phyloP scores from a whole-genome alignment of 805 yeast species.

The Clavispora santaluciae region DNA sequence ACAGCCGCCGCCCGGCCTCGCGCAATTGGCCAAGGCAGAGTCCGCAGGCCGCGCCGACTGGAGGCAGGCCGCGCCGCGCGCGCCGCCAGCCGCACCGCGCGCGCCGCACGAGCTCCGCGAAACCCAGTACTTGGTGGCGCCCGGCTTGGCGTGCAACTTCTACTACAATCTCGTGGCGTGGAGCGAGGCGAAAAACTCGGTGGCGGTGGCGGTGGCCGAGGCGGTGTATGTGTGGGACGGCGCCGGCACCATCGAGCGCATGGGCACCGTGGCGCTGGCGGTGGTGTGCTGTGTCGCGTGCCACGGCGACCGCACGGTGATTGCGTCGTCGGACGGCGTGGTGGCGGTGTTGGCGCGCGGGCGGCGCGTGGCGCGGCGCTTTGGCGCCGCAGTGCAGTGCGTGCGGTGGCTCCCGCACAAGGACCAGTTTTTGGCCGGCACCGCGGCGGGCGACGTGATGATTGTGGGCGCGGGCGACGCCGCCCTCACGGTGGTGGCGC shows the following conservation, averaged over 20 bases:
- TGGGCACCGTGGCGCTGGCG: constrained; percentile 7
- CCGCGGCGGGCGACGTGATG: constrained; percentile 56
- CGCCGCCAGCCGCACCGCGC: neutral
- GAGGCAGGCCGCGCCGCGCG: too few relatives aligned
- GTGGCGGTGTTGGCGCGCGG: constrained; percentile 27
- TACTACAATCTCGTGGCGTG: constrained; percentile 73
- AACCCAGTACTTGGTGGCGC: constrained; percentile 15
- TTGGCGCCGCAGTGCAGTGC: constrained; percentile 40
- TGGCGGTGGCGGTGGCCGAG: constrained; percentile 64
- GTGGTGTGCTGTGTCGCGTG: constrained; percentile 11
- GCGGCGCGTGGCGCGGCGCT: constrained; percentile 27
- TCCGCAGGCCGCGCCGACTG: too few relatives aligned
- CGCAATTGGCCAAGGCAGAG: too few relatives aligned
- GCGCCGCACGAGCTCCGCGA: constrained; percentile 3
- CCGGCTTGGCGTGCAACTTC: constrained; percentile 64
- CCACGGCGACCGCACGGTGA: constrained; percentile 26
- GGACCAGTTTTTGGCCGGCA: constrained; percentile 53
- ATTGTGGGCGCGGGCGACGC: constrained; percentile 23
- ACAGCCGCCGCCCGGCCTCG: too few relatives aligned
- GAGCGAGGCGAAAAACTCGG: constrained; percentile 46
- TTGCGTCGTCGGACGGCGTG: constrained; percentile 49
- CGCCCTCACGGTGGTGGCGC: constrained; percentile 8
- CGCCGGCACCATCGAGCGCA: constrained; percentile 36
- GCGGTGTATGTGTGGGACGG: constrained; percentile 63
- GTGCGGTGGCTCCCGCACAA: constrained; percentile 53